phyloP scores from a whole-genome alignment of 345 rosid species.

The Excoecaria agallocha region DNA sequence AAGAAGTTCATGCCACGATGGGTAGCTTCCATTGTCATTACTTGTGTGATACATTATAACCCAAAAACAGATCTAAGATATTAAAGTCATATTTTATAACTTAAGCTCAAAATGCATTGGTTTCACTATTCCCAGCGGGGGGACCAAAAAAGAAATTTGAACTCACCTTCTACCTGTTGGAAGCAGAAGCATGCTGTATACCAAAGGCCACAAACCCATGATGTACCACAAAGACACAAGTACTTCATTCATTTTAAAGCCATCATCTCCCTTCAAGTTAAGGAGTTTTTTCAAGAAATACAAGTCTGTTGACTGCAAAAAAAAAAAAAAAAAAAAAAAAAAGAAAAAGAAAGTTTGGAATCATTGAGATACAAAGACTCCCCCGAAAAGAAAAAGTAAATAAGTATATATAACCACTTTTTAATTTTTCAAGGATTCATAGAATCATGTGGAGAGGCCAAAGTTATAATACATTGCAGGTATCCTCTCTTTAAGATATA shows the following conservation, averaged over 20 bases:
- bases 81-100: neutral
- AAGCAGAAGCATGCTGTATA: constrained; percentile 72
- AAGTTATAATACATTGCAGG: neutral
- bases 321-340: neutral
- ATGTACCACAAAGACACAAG: constrained; percentile 80
- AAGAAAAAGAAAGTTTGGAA: no score
- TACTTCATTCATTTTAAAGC: constrained; percentile 76
- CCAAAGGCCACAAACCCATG: constrained; percentile 90
- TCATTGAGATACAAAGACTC: no score
- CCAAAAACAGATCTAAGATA: no score
- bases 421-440: neutral
- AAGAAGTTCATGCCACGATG: neutral
- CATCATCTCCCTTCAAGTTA: constrained; percentile 76
- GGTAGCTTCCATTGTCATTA: neutral
- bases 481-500: no score
- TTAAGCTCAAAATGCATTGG: neutral
- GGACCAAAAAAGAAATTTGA: neutral
- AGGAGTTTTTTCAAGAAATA: constrained; percentile 80
- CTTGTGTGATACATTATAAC: neutral
- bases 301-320: constrained; percentile 74
- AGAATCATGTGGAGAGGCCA: neutral
- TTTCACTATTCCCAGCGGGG: no score
- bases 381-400: neutral
- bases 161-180: constrained; percentile 78
- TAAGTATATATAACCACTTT: neutral